These are phyloP conservation scores for Tulasnella sp. DNA, from an alignment of 768 basidiomycete genomes.

Conservation along the genomic window DNA sequence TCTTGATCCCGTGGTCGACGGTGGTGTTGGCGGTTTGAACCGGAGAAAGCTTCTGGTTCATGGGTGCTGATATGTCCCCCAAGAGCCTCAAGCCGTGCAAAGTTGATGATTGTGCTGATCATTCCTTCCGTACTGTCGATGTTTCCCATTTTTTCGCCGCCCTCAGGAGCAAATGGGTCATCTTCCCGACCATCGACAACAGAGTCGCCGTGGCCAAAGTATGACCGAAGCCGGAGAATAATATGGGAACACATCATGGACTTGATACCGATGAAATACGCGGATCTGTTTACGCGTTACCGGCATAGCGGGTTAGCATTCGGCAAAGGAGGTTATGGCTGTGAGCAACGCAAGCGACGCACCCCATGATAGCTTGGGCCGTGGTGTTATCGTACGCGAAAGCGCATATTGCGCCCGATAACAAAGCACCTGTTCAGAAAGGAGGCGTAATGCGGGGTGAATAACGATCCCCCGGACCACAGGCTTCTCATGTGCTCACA, in stretches of 20 bases:
- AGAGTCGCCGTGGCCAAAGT: neutral
- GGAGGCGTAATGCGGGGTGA: too few species aligned
- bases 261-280: conserved; percentile 6
- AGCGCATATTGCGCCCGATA: neutral
- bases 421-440: neutral
- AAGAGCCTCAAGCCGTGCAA: neutral
- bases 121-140: neutral
- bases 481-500: neutral
- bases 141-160: neutral
- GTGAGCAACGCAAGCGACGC: neutral
- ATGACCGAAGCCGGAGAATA: conserved; percentile 19
- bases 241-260: conserved; percentile 25
- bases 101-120: conserved; percentile 1
- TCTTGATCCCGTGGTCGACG: neutral
- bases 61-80: neutral
- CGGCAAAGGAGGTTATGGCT: neutral
- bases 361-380: neutral
- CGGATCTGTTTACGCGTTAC: neutral
- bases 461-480: neutral
- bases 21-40: neutral
- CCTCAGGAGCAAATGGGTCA: neutral
- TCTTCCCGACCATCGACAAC: neutral
- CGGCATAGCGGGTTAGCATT: neutral
- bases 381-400: too few species aligned
- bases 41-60: neutral